These are phyloP conservation scores for Thermochaetoides dissita DNA, from an alignment of 2,329 filamentous ascomycete genomes.

Conservation along the genomic window DNA sequence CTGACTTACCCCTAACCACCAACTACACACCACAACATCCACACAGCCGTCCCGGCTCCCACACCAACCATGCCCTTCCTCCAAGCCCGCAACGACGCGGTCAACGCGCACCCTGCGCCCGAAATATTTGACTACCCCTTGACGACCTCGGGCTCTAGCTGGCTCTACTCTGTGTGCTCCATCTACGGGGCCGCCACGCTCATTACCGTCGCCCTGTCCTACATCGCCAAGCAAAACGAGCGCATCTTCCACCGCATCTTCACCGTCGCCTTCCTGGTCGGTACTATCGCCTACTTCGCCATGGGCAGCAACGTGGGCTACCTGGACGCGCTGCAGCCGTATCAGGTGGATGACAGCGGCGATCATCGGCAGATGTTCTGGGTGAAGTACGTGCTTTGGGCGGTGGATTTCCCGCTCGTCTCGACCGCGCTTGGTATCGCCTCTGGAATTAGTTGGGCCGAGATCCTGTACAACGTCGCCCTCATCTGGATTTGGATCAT, in stretches of 20 bases:
- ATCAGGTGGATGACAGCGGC: slow-evolving; percentile 18
- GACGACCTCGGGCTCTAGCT: slow-evolving; percentile 34
- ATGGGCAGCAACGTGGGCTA: slow-evolving; percentile 38
- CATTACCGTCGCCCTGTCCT: slow-evolving; percentile 25
- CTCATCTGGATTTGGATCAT: slow-evolving; percentile 38
- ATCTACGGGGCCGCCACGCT: slow-evolving; percentile 35
- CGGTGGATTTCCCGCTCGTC: slow-evolving; percentile 33
- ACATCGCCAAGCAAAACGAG: slow-evolving; percentile 31
- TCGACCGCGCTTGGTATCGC: slow-evolving; percentile 34
- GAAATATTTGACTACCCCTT: slow-evolving; percentile 24
- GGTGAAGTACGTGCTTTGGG: slow-evolving; percentile 42
- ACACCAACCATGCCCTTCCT: slow-evolving; percentile 21
- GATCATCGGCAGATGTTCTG: slow-evolving; percentile 37
- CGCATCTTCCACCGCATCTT: slow-evolving; percentile 45
- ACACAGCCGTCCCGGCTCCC: background rate
- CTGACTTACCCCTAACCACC: too few species aligned
- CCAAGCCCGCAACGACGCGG: slow-evolving; percentile 29
- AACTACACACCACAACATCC: background rate
- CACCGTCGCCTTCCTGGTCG: slow-evolving; percentile 33
- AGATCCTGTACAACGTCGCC: slow-evolving; percentile 35
- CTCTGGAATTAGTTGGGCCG: slow-evolving; percentile 41
- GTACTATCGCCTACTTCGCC: slow-evolving; percentile 36
- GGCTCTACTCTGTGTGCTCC: slow-evolving; percentile 41
- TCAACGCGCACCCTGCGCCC: slow-evolving; percentile 31
- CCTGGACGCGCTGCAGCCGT: slow-evolving; percentile 23